Conservation (phyloP, 2,329 filamentous ascomycete species). For the Clonostachys byssicola region DNA sequence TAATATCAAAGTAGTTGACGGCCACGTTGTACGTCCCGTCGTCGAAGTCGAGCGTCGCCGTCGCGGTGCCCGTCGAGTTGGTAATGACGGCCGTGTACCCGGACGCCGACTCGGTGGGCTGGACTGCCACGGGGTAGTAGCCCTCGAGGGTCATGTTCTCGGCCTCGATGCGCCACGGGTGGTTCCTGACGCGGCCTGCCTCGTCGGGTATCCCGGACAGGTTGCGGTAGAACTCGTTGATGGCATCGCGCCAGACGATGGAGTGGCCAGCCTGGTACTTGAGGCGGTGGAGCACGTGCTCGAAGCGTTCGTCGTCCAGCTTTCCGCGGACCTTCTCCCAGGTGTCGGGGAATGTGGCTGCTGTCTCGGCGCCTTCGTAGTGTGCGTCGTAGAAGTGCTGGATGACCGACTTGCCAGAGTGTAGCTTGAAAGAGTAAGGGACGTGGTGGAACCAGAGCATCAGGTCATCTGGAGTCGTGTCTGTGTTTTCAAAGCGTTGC, state of each 20-base stretch:
- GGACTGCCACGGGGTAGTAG: constrained; percentile 49
- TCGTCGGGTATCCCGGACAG: constrained; percentile 57
- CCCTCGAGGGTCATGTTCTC: constrained; percentile 59
- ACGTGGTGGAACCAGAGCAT: constrained; percentile 75
- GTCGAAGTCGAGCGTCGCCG: constrained; percentile 37
- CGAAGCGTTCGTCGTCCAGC: constrained; percentile 56
- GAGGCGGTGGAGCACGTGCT: constrained; percentile 54
- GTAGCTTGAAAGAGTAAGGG: constrained; percentile 57
- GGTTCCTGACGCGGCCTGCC: constrained; percentile 48
- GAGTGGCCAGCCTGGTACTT: constrained; percentile 66
- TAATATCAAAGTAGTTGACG: constrained; percentile 63
- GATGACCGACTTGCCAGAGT: constrained; percentile 63
- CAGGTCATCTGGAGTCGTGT: constrained; percentile 63
- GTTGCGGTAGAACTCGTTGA: constrained; percentile 61
- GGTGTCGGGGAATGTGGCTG: constrained; percentile 48
- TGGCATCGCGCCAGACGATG: constrained; percentile 66
- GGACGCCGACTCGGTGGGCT: constrained; percentile 57
- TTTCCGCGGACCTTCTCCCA: constrained; percentile 52
- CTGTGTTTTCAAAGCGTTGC: constrained; percentile 50
- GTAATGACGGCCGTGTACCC: constrained; percentile 52
- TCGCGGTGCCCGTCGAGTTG: constrained; percentile 35
- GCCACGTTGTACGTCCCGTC: constrained; percentile 58
- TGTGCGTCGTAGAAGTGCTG: constrained; percentile 64
- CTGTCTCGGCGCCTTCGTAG: constrained; percentile 54
- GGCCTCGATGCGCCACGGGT: constrained; percentile 65